Conservation (phyloP, 805 yeast genomes). For the Candida loeiensis region DNA sequence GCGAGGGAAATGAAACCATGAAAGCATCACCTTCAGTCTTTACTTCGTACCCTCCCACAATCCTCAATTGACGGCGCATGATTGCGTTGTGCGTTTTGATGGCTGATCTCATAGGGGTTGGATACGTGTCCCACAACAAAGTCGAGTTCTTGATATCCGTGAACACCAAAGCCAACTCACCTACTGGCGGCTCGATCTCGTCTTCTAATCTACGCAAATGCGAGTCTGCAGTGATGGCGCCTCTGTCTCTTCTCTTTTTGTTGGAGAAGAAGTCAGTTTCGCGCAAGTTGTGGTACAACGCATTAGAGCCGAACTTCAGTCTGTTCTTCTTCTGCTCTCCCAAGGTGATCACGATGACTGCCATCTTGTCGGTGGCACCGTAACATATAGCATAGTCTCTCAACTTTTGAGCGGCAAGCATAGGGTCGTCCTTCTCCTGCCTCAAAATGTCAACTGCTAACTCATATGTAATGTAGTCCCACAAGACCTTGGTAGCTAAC, state of each 20-base stretch:
- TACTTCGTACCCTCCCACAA: slow-evolving; percentile 96
- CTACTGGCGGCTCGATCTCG: slow-evolving; percentile 93
- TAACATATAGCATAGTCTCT: slow-evolving; percentile 93
- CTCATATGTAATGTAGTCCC: slow-evolving; percentile 82
- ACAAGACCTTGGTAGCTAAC: slow-evolving; percentile 75
- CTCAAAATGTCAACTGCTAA: slow-evolving; percentile 88
- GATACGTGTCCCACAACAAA: slow-evolving; percentile 85
- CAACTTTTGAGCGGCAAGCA: slow-evolving; percentile 86
- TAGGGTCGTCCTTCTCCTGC: slow-evolving; percentile 76
- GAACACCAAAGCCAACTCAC: slow-evolving; percentile 91
- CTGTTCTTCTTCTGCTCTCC: slow-evolving; percentile 44
- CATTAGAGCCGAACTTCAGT: slow-evolving; percentile 25
- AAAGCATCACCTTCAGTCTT: slow-evolving; percentile 99
- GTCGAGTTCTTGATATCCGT: slow-evolving; percentile 97
- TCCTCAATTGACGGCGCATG: slow-evolving; percentile 89
- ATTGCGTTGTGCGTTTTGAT: slow-evolving; percentile 89
- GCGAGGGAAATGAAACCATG: slow-evolving; percentile 94
- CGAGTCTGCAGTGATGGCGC: slow-evolving; percentile 53
- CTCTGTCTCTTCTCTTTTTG: slow-evolving; percentile 45
- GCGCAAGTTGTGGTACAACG: slow-evolving; percentile 36
- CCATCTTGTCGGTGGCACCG: slow-evolving; percentile 75
- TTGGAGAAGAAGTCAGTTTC: slow-evolving; percentile 31
- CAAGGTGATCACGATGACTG: slow-evolving; percentile 75
- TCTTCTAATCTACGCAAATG: slow-evolving; percentile 77
- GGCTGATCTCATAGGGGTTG: slow-evolving; percentile 94